phyloP scores from a whole-genome alignment of 1,139 yeast species.

The Suhomyces yuchorum region DNA sequence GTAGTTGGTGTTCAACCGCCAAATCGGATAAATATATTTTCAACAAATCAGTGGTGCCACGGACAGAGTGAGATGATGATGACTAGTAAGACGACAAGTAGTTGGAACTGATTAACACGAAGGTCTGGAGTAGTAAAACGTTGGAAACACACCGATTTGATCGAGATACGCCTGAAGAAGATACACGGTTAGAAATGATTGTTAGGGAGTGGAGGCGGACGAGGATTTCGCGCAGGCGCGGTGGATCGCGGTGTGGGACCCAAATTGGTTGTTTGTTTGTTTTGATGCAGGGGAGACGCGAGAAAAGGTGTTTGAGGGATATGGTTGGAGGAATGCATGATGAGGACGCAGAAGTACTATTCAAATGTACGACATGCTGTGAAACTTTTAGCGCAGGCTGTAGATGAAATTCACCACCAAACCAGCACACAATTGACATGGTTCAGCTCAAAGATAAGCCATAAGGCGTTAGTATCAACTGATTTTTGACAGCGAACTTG shows the following conservation, averaged over 20 bases:
- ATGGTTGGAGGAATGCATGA: background rate
- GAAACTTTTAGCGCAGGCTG: background rate
- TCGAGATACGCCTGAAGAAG: slow-evolving; percentile 2
- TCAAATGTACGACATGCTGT: background rate
- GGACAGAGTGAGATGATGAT: background rate
- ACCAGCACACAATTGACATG: too few species aligned
- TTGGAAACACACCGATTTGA: slow-evolving; percentile 3
- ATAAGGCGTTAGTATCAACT: too few species aligned
- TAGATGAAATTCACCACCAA: background rate
- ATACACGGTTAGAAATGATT: slow-evolving; percentile 1
- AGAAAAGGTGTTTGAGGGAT: background rate
- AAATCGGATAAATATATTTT: background rate
- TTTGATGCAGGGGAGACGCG: slow-evolving; percentile 9
- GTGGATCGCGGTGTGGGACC: slow-evolving; percentile 9
- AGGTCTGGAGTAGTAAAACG: background rate
- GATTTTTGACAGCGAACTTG: too few species aligned
- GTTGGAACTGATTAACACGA: background rate
- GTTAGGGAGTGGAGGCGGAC: slow-evolving; percentile 6
- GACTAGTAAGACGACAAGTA: slow-evolving; percentile 18
- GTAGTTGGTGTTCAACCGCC: slow-evolving; percentile 6
- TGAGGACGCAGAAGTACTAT: background rate
- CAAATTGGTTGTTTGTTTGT: slow-evolving; percentile 10
- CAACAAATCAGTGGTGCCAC: background rate
- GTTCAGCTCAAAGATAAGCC: too few species aligned
- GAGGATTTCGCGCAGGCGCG: slow-evolving; percentile 10